These are phyloP conservation scores for Citrullus colocynthis DNA, from an alignment of 306 rosid species.

Conservation along the genomic window DNA sequence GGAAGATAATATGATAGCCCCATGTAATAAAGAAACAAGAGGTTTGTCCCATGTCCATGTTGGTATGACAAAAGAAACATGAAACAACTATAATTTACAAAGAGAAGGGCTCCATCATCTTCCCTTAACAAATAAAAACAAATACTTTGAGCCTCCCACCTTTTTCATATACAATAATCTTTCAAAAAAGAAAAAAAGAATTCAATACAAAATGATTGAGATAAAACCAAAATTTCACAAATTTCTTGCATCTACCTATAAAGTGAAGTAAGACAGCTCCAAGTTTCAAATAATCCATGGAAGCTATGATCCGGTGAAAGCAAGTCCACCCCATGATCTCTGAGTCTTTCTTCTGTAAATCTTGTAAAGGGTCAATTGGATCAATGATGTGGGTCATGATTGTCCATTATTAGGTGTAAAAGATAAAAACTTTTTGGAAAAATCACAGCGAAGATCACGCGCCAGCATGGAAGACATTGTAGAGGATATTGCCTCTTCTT, in stretches of 20 bases:
- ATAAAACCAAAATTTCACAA: not conserved
- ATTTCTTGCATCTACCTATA: not conserved
- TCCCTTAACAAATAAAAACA: not conserved
- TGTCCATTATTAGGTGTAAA: not conserved
- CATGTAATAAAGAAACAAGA: not conserved
- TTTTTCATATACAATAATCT: not conserved
- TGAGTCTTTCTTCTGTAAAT: not conserved
- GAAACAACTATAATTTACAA: not conserved
- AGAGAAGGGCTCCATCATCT: not conserved
- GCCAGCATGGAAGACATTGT: slow-evolving; percentile 1
- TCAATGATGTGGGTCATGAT: slow-evolving; percentile 2
- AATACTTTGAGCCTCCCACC: not conserved
- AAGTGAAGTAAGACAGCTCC: not conserved
- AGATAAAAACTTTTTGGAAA: not conserved
- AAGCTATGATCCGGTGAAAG: not conserved
- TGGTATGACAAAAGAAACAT: not conserved
- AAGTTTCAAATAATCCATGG: not conserved
- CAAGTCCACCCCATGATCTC: not conserved
- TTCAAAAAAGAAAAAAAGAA: not conserved
- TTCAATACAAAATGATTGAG: slow-evolving; percentile 1
- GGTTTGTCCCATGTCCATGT: slow-evolving; percentile 1
- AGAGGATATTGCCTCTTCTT: slow-evolving; percentile 7
- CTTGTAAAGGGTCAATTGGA: not conserved
- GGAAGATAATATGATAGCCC: not conserved
- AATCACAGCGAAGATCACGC: slow-evolving; percentile 1